Conservation (phyloP, 495 filamentous ascomycete genomes). For the Penicillium nucicola region DNA sequence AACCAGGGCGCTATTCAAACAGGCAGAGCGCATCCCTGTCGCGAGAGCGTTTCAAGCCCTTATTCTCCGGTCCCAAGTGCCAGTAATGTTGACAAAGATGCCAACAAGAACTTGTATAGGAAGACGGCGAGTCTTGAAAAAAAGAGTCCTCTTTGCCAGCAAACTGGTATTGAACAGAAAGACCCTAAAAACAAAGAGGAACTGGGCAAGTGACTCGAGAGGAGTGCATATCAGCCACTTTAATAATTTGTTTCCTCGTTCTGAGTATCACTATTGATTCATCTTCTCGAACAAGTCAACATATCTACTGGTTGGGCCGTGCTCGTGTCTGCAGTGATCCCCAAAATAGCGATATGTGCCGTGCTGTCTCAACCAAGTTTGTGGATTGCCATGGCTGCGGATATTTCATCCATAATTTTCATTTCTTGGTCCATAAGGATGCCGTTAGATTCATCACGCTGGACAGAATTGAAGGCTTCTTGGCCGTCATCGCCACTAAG, state of each 20-base stretch:
- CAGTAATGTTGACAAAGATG: conserved; percentile 26
- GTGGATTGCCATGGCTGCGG: conserved; percentile 64
- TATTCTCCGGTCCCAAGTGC: conserved; percentile 24
- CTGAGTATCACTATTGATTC: neutral
- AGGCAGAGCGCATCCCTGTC: conserved; percentile 24
- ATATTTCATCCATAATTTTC: conserved; percentile 78
- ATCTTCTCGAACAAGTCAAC: conserved; percentile 71
- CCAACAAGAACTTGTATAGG: conserved; percentile 18
- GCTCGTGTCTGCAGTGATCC: conserved; percentile 73
- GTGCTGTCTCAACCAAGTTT: conserved; percentile 51
- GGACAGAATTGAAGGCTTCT: conserved; percentile 60
- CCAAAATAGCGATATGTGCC: conserved; percentile 66
- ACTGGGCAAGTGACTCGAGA: no score
- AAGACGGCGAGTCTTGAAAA: conserved; percentile 6
- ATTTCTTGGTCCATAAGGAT: conserved; percentile 85
- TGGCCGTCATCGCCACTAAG: conserved; percentile 66
- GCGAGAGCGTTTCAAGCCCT: conserved; percentile 28
- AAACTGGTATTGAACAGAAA: no score
- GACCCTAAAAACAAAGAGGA: no score
- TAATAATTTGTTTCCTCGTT: no score
- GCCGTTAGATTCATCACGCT: conserved; percentile 42
- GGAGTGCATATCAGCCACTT: no score
- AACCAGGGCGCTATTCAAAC: conserved; percentile 24
- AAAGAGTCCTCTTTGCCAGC: conserved; percentile 10
- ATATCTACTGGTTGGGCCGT: conserved; percentile 64